These are phyloP conservation scores for Hanseniaspora lindneri DNA, from an alignment of 805 yeast species.

Conservation along the genomic window DNA sequence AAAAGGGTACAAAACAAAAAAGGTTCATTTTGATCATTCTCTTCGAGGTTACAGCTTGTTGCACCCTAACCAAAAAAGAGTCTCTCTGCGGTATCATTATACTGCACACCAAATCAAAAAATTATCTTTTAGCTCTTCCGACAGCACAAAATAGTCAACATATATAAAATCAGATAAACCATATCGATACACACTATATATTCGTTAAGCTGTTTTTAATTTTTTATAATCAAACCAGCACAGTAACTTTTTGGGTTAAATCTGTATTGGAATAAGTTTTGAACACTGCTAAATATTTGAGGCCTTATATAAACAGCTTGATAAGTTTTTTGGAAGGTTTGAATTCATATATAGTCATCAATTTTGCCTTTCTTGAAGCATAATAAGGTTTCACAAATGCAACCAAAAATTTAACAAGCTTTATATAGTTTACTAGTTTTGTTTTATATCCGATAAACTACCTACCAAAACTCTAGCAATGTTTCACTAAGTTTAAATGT, in stretches of 20 bases:
- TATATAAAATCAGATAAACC: not conserved
- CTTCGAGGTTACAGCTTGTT: not conserved
- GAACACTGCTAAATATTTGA: not conserved
- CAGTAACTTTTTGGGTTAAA: not conserved
- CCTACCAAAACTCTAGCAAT: too few relatives aligned
- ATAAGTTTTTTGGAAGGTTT: too few relatives aligned
- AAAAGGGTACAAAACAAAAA: not conserved
- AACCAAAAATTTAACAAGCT: too few relatives aligned
- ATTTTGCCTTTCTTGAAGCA: too few relatives aligned
- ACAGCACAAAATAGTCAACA: not conserved
- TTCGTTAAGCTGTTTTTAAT: slow-evolving; percentile 3
- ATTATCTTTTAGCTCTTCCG: not conserved
- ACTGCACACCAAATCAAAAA: slow-evolving; percentile 2
- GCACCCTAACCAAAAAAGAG: not conserved
- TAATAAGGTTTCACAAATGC: too few relatives aligned
- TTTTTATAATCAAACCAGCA: not conserved
- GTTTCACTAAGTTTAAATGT: too few relatives aligned
- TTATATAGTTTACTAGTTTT: too few relatives aligned
- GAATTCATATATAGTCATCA: too few relatives aligned
- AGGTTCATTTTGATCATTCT: not conserved
- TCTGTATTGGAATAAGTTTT: not conserved
- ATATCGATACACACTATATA: not conserved
- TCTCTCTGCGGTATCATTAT: slow-evolving; percentile 3
- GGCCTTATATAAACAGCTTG: not conserved
- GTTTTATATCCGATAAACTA: too few relatives aligned